Evolutionary conservation across 345 rosid genomes (phyloP).

Genomic region (Linum trigynum): DNA sequence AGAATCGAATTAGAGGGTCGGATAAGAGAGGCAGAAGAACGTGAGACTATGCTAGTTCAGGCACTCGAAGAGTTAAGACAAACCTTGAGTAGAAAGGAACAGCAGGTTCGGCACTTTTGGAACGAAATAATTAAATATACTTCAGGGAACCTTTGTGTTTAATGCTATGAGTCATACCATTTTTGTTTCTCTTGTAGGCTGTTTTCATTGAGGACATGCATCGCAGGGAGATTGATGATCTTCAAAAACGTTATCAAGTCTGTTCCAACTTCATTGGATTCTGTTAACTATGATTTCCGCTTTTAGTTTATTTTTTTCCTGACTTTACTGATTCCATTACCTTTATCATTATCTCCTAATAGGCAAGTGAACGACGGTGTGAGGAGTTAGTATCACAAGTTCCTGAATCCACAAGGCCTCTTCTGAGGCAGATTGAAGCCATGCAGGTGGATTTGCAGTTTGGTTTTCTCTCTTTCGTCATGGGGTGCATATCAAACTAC

Average conservation of each 20-base stretch:
- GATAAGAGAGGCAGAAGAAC: conserved; percentile 84
- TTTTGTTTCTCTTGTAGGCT: conserved; percentile 36
- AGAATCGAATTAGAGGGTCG: conserved; percentile 80
- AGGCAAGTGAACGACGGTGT: conserved; percentile 98
- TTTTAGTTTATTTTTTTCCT: conserved; percentile 1
- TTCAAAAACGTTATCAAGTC: conserved; percentile 91
- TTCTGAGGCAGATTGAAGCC: conserved; percentile 94
- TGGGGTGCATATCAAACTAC: not conserved
- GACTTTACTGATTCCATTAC: conserved; percentile 3
- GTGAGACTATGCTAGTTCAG: conserved; percentile 93
- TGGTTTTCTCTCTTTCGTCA: not conserved
- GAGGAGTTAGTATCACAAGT: conserved; percentile 97
- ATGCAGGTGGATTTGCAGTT: conserved; percentile 59
- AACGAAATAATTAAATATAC: conserved; percentile 9
- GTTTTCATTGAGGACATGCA: conserved; percentile 75
- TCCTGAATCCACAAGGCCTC: conserved; percentile 98
- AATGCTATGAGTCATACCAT: conserved; percentile 1
- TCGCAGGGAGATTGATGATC: conserved; percentile 74
- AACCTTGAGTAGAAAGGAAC: conserved; percentile 84
- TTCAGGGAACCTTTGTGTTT: conserved; percentile 5
- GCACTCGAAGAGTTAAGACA: conserved; percentile 88
- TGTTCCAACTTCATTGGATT: conserved; percentile 10
- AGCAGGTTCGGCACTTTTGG: conserved; percentile 53
- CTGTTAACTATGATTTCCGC: not conserved
- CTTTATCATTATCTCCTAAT: conserved; percentile 7